phyloP scores from a whole-genome alignment of 192 early-diverging fungal species.

The Chytriomyces sp. region DNA sequence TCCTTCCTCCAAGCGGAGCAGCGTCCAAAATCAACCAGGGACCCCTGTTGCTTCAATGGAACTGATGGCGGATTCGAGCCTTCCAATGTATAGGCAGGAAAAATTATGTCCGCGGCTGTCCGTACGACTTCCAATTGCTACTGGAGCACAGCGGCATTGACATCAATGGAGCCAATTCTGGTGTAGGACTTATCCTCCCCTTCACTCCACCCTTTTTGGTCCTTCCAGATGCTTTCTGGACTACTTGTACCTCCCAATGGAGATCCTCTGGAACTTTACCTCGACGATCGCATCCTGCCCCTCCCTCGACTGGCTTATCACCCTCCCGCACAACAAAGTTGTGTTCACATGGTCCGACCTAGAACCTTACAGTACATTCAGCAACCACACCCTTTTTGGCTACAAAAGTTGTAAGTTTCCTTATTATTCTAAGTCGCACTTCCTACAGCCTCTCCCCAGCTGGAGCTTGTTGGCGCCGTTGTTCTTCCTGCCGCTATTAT shows the following conservation, averaged over 20 bases:
- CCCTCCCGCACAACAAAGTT: conserved; percentile 23
- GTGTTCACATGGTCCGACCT: conserved; percentile 46
- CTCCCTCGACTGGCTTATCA: not conserved
- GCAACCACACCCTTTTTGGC: conserved; percentile 33
- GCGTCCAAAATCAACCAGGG: not conserved
- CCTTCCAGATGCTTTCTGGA: not conserved
- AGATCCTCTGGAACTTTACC: not conserved
- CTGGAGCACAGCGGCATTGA: conserved; percentile 2
- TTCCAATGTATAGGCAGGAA: not conserved
- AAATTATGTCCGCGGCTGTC: conserved; percentile 29
- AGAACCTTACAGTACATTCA: not conserved
- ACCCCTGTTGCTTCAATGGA: not conserved
- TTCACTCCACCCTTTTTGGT: not conserved
- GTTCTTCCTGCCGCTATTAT: conserved; percentile 82
- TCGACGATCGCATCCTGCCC: not conserved
- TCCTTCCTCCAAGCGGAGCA: conserved; percentile 32
- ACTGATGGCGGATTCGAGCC: not conserved
- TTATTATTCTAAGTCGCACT: not conserved
- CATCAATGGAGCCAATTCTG: conserved; percentile 32
- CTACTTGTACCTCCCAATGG: not conserved
- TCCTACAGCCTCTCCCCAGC: conserved; percentile 21
- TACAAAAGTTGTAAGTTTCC: conserved; percentile 36
- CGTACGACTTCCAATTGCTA: conserved; percentile 42
- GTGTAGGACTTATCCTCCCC: conserved; percentile 35
- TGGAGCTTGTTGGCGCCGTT: conserved; percentile 90